These are phyloP conservation scores for Tolypocladium paradoxum DNA, from an alignment of 2,329 filamentous ascomycete genomes.

Conservation along the genomic window DNA sequence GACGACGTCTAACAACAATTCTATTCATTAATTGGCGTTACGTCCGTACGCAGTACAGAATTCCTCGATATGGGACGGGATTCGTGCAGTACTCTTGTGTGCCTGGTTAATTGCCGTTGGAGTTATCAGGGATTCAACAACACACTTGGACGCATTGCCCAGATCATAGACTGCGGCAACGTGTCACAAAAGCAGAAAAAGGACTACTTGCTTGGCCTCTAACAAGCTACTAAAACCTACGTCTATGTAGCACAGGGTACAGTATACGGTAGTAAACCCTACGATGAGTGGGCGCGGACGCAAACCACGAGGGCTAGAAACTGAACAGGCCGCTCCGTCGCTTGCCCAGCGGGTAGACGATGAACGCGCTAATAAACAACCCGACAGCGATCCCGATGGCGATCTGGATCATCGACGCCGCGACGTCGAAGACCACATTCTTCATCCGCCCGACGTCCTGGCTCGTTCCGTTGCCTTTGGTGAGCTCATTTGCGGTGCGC, in stretches of 20 bases:
- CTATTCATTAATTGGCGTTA: neutral
- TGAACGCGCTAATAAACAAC: conserved; percentile 35
- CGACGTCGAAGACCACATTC: conserved; percentile 30
- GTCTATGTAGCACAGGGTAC: neutral
- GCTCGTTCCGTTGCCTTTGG: conserved; percentile 28
- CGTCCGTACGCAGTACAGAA: too few relatives aligned
- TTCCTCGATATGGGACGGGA: too few relatives aligned
- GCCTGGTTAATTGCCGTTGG: neutral
- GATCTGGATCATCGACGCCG: conserved; percentile 40
- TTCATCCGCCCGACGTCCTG: conserved; percentile 14
- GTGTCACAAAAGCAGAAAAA: neutral
- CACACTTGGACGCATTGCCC: neutral
- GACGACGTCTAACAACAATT: neutral
- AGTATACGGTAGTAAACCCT: neutral
- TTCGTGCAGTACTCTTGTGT: neutral
- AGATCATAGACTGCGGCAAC: too few relatives aligned
- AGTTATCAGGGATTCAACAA: too few relatives aligned
- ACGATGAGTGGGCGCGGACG: neutral
- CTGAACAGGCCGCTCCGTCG: conserved; percentile 38
- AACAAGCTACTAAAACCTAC: neutral
- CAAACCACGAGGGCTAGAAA: conserved; percentile 18
- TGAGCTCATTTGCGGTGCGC: conserved; percentile 31
- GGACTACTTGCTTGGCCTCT: neutral
- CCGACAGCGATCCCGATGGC: conserved; percentile 41
- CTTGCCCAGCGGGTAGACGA: conserved; percentile 39